Evolutionary conservation across 805 yeast species (phyloP).

Genomic region (Debaryomyces castellii): DNA sequence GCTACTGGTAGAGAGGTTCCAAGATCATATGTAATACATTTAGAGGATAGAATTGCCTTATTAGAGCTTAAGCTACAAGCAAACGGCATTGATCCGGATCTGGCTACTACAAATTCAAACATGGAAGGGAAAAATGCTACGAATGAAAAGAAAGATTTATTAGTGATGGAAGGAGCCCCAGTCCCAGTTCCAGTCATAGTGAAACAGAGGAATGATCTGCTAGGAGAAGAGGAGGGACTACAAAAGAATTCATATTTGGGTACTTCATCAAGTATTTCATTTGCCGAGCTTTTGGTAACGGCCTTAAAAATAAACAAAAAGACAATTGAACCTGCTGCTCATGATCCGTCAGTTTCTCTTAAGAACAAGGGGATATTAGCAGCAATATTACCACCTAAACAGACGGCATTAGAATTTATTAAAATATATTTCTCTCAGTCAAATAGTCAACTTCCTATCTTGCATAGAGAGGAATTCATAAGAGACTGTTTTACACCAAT

Average conservation of each 20-base stretch:
- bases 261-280: slow-evolving; percentile 46
- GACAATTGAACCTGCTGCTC: slow-evolving; percentile 14
- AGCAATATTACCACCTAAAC: slow-evolving; percentile 66
- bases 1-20: slow-evolving; percentile 88
- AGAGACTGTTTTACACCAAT: slow-evolving; percentile 69
- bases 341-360: slow-evolving; percentile 25
- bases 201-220: no score
- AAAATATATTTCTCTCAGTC: slow-evolving; percentile 72
- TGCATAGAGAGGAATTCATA: slow-evolving; percentile 79
- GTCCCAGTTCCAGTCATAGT: no score
- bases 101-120: not conserved
- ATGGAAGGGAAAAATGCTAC: not conserved
- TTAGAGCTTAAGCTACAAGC: slow-evolving; percentile 51
- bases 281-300: slow-evolving; percentile 74
- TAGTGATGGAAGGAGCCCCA: no score
- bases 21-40: slow-evolving; percentile 68
- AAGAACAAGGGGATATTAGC: slow-evolving; percentile 26
- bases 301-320: slow-evolving; percentile 59
- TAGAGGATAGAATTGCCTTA: slow-evolving; percentile 63
- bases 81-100: slow-evolving; percentile 30
- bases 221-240: not conserved
- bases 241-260: not conserved
- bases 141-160: not conserved
- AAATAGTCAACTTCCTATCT: slow-evolving; percentile 78
- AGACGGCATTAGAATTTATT: slow-evolving; percentile 64